Conservation (phyloP, 2,329 filamentous ascomycete species). For the Monascus ruber region DNA sequence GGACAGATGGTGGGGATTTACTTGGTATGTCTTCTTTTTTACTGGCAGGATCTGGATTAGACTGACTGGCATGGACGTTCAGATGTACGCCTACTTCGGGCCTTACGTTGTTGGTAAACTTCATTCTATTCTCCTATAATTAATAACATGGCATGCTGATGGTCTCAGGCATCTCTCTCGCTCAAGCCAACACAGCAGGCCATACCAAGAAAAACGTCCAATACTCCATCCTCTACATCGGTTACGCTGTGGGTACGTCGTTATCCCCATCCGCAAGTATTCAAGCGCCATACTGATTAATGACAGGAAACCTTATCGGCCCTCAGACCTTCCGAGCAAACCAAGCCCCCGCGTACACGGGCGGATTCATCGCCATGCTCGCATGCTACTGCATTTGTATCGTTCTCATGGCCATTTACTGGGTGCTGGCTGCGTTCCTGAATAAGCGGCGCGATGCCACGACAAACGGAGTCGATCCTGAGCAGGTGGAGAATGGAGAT, state of each 20-base stretch:
- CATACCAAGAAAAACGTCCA: conserved; percentile 32
- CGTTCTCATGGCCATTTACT: conserved; percentile 20
- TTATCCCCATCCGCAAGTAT: neutral
- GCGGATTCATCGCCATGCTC: conserved; percentile 27
- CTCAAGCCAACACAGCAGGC: conserved; percentile 23
- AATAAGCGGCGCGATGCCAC: conserved; percentile 6
- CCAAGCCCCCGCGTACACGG: conserved; percentile 29
- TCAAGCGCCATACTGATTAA: neutral
- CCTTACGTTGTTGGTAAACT: conserved; percentile 16
- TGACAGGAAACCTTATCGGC: conserved; percentile 28
- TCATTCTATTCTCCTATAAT: no score
- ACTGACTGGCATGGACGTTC: no score
- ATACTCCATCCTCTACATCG: conserved; percentile 29
- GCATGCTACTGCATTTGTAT: conserved; percentile 24
- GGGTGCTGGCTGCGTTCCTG: conserved; percentile 12
- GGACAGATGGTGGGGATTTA: conserved; percentile 32
- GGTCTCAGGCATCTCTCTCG: conserved; percentile 12
- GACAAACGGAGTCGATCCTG: conserved; percentile 1
- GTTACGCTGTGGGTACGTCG: conserved; percentile 24
- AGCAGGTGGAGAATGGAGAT: conserved; percentile 1
- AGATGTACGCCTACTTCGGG: conserved; percentile 27
- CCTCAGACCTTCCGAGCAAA: conserved; percentile 31
- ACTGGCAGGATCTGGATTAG: conserved; percentile 3
- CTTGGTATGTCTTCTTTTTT: conserved; percentile 9
- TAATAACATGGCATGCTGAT: neutral